Percentiles rank a stretch among this genome's conserved stretches.
phyloP scores from a whole-genome alignment of 2,329 filamentous ascomycete genomes.

The Mollisia scopiformis region DNA sequence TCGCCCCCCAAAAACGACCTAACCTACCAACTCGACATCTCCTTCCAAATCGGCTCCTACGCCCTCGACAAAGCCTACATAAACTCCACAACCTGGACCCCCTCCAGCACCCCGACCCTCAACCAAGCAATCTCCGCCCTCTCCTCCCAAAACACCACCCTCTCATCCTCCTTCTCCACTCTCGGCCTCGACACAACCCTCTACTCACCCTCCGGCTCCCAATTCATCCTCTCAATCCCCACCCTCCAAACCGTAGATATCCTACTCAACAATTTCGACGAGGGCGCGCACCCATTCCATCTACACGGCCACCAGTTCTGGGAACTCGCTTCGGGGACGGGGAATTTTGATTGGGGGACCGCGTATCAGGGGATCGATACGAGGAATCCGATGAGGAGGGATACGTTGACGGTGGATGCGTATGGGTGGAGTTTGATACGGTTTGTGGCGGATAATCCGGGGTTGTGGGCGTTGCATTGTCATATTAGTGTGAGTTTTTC shows the following conservation, averaged over 20 bases:
- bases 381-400: conserved; percentile 51
- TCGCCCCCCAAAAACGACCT: conserved; percentile 47
- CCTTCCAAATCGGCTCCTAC: conserved; percentile 60
- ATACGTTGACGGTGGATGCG: conserved; percentile 42
- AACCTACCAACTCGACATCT: conserved; percentile 53
- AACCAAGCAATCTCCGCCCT: conserved; percentile 45
- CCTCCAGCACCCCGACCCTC: conserved; percentile 48
- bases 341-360: conserved; percentile 36
- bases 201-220: conserved; percentile 53
- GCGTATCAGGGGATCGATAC: conserved; percentile 35
- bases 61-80: conserved; percentile 52
- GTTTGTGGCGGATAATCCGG: conserved; percentile 51
- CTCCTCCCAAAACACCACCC: conserved; percentile 48
- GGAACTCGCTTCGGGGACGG: conserved; percentile 42
- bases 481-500: conserved; percentile 30
- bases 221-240: conserved; percentile 46
- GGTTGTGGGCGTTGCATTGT: conserved; percentile 53
- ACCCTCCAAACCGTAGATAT: conserved; percentile 45
- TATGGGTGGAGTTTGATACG: conserved; percentile 47
- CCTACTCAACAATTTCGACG: conserved; percentile 51
- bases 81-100: conserved; percentile 53
- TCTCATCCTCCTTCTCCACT: conserved; percentile 43
- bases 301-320: conserved; percentile 59
- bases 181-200: conserved; percentile 57
- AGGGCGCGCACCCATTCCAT: conserved; percentile 52